Conservation (phyloP, 371 early-diverging fungal species). For the Mucor velutinosus region DNA sequence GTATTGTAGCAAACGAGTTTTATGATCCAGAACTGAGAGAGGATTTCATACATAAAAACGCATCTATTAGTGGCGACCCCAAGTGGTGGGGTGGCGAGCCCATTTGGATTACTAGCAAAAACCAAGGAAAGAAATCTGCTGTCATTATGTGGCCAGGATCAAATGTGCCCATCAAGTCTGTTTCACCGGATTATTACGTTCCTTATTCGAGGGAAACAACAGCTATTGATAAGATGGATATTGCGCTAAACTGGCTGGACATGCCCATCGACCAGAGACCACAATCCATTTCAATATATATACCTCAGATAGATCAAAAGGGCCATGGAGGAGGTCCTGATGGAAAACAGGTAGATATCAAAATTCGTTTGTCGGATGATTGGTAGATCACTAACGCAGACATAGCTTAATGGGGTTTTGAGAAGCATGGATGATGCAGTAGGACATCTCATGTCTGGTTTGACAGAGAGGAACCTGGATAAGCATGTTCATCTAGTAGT, state of each 20-base stretch:
- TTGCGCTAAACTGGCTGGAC: conserved; percentile 77
- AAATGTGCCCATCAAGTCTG: conserved; percentile 53
- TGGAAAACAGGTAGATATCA: conserved; percentile 37
- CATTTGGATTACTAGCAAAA: conserved; percentile 85
- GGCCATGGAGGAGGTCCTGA: conserved; percentile 84
- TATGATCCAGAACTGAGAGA: conserved; percentile 73
- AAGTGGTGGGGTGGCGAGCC: conserved; percentile 93
- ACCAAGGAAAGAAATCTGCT: conserved; percentile 65
- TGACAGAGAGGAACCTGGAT: conserved; percentile 59
- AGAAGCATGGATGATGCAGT: conserved; percentile 67
- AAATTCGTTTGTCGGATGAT: not conserved
- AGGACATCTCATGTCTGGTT: conserved; percentile 56
- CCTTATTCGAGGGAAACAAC: conserved; percentile 52
- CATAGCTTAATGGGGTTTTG: conserved; percentile 61
- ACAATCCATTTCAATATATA: conserved; percentile 73
- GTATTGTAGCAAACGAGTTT: conserved; percentile 91
- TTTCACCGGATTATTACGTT: conserved; percentile 66
- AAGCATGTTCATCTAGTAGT: conserved; percentile 76
- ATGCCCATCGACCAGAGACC: conserved; percentile 67
- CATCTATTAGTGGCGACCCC: conserved; percentile 45
- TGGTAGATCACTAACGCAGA: not conserved
- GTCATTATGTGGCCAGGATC: conserved; percentile 92
- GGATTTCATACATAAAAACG: conserved; percentile 73
- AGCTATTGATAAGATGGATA: conserved; percentile 59
- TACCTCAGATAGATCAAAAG: conserved; percentile 77